These are phyloP conservation scores for Goffeauzyma gilvescens DNA, from an alignment of 768 basidiomycete genomes.

Conservation along the genomic window DNA sequence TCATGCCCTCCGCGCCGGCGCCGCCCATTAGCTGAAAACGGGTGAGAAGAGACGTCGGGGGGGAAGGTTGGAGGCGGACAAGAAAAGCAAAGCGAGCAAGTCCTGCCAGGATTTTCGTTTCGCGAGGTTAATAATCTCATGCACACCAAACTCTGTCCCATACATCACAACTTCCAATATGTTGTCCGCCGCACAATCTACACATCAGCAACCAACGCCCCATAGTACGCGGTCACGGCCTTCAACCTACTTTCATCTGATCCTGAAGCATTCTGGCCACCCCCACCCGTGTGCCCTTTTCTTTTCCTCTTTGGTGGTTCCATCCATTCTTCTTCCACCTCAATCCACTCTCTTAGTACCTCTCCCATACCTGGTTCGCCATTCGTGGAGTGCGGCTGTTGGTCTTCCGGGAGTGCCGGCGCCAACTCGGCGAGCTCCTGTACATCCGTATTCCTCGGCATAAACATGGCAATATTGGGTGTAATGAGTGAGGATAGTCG, in stretches of 20 bases:
- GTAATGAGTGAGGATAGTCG: conserved; percentile 51
- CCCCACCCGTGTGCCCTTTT: too few relatives aligned
- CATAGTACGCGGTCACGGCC: conserved; percentile 8
- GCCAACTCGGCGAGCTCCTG: conserved; percentile 49
- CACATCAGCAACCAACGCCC: conserved; percentile 2
- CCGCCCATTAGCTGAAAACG: too few relatives aligned
- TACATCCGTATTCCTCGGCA: conserved; percentile 63
- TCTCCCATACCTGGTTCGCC: too few relatives aligned
- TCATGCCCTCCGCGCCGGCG: too few relatives aligned
- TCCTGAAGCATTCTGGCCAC: not conserved
- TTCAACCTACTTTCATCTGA: conserved; percentile 7
- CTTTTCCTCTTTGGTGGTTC: conserved; percentile 34
- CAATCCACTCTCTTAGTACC: conserved; percentile 42
- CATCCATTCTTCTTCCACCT: conserved; percentile 96
- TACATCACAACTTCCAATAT: too few relatives aligned
- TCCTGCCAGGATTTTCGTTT: too few relatives aligned
- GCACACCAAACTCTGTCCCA: too few relatives aligned
- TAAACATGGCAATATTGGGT: conserved; percentile 66
- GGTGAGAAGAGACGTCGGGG: too few relatives aligned
- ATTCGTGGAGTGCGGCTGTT: conserved; percentile 4
- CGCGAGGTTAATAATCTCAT: too few relatives aligned
- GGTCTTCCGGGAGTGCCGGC: conserved; percentile 8
- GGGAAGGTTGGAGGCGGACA: too few relatives aligned
- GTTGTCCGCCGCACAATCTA: too few relatives aligned
- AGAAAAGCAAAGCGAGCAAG: too few relatives aligned